A percentile compares a stretch with the other conserved stretches of the same genome.
Evolutionary conservation across 805 yeast species (phyloP).

Genomic region (Priceomyces fermenticarens): DNA sequence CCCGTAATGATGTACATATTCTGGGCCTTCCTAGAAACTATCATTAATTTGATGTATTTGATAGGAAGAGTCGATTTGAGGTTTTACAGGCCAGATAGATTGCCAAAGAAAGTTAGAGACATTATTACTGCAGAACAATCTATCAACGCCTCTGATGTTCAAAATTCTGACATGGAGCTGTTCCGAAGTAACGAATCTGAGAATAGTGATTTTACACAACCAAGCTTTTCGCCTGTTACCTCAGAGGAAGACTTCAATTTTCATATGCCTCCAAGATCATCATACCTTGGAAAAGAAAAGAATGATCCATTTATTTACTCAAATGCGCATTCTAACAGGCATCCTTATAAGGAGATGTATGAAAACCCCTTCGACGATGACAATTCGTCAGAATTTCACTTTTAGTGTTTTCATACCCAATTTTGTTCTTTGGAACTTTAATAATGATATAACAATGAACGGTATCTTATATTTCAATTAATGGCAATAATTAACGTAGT

Average conservation of each 20-base stretch:
- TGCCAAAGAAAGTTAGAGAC: constrained; percentile 37
- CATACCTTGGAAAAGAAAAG: constrained; percentile 1
- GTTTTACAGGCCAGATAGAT: constrained; percentile 72
- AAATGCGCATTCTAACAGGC: not conserved
- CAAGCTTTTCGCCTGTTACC: constrained; percentile 2
- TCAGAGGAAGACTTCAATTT: constrained; percentile 3
- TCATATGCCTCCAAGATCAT: constrained; percentile 3
- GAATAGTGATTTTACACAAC: not conserved
- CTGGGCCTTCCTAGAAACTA: constrained; percentile 66
- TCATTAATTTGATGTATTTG: constrained; percentile 55
- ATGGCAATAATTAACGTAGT: too few relatives aligned
- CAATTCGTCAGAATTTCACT: constrained; percentile 2
- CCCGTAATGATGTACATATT: constrained; percentile 63
- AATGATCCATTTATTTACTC: not conserved
- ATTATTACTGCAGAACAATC: constrained; percentile 44
- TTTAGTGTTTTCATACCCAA: not conserved
- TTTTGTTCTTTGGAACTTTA: too few relatives aligned
- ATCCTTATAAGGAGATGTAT: constrained; percentile 2
- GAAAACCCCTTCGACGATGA: constrained; percentile 3
- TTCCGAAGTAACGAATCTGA: not conserved
- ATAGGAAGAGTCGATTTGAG: constrained; percentile 69
- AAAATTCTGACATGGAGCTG: constrained; percentile 8
- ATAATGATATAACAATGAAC: too few relatives aligned
- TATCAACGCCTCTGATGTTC: constrained; percentile 24
- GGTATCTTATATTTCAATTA: too few relatives aligned